These are phyloP conservation scores for Echeveria elegans DNA, from an alignment of 164 flowering plant species.

Conservation along the genomic window DNA sequence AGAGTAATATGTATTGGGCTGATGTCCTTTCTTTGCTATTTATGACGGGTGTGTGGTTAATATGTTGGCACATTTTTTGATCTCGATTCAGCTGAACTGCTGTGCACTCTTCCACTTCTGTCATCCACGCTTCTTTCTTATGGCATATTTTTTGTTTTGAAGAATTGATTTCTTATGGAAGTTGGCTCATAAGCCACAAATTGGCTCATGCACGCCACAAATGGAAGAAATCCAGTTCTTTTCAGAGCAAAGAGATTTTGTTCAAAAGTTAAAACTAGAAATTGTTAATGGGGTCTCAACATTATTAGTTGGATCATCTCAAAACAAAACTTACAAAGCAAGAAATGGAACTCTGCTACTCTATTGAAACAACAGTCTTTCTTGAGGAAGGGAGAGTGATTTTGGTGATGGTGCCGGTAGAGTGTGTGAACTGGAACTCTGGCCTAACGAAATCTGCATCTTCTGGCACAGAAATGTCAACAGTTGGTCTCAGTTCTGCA, in stretches of 20 bases:
- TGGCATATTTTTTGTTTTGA: too few relatives aligned
- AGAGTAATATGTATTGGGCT: too few relatives aligned
- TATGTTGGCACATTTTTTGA: too few relatives aligned
- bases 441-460: constrained; percentile 95
- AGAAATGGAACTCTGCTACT: background rate
- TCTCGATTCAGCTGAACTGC: too few relatives aligned
- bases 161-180: too few relatives aligned
- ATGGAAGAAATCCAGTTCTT: too few relatives aligned
- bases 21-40: too few relatives aligned
- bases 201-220: too few relatives aligned
- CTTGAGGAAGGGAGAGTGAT: background rate
- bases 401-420: background rate
- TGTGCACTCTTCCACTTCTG: too few relatives aligned
- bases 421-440: constrained; percentile 14
- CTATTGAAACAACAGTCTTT: background rate
- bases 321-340: background rate
- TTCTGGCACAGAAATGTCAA: constrained; percentile 79
- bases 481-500: constrained; percentile 81
- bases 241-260: background rate
- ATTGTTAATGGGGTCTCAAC: background rate
- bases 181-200: too few relatives aligned
- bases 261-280: background rate
- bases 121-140: too few relatives aligned
- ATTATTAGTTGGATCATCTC: background rate
- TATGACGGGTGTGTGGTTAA: too few relatives aligned